Conservation (phyloP, 129 eudicot species). For the Flaveria brownii region DNA sequence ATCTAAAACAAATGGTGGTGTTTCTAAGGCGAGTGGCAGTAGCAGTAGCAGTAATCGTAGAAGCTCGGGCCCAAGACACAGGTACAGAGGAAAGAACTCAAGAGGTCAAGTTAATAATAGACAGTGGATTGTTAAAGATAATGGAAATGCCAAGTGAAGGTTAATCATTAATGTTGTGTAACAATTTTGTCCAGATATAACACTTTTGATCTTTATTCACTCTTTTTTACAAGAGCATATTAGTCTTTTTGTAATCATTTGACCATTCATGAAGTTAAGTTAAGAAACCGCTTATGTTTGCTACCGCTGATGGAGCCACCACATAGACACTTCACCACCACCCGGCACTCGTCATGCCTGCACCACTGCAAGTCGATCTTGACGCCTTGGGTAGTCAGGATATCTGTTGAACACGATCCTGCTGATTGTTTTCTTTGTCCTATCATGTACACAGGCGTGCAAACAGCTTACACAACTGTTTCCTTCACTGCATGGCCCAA, state of each 20-base stretch:
- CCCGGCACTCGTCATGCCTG: background rate
- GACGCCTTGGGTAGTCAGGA: too few relatives aligned
- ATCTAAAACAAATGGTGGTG: slow-evolving; percentile 31
- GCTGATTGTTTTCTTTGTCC: too few relatives aligned
- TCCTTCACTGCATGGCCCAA: too few relatives aligned
- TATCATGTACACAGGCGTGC: too few relatives aligned
- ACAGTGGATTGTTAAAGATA: slow-evolving; percentile 60
- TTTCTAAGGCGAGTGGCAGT: slow-evolving; percentile 40
- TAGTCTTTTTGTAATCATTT: background rate
- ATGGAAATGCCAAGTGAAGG: slow-evolving; percentile 33
- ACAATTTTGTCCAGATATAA: slow-evolving; percentile 12
- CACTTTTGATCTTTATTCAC: background rate
- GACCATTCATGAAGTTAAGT: background rate
- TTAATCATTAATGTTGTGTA: background rate
- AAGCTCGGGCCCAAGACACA: slow-evolving; percentile 44
- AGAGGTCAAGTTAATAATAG: slow-evolving; percentile 44
- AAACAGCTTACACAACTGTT: too few relatives aligned
- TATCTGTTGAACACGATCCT: too few relatives aligned
- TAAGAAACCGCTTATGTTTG: background rate
- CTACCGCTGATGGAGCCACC: background rate
- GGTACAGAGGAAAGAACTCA: slow-evolving; percentile 50
- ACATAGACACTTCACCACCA: background rate
- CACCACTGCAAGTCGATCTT: background rate
- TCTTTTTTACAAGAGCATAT: background rate
- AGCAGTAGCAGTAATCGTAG: slow-evolving; percentile 41